These are phyloP conservation scores for Panicum hallii DNA, from an alignment of 202 grass and related monocot species.

Conservation along the genomic window DNA sequence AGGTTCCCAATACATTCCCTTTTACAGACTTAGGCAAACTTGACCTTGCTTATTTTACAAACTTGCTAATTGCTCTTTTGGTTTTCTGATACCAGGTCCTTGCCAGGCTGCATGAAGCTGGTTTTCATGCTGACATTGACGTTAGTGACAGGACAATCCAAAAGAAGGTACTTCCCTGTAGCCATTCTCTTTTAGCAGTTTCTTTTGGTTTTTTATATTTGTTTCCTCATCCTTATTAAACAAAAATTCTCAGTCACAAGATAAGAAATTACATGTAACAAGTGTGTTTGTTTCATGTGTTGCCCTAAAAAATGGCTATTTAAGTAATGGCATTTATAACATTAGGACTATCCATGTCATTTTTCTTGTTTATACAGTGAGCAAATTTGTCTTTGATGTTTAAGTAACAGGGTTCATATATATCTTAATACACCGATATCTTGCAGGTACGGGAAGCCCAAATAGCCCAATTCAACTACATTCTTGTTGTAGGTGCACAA, in stretches of 20 bases:
- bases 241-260: neutral
- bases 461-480: slow-evolving; percentile 93
- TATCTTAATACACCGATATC: slow-evolving; percentile 6
- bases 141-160: slow-evolving; percentile 91
- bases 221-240: neutral
- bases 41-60: neutral
- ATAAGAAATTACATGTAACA: neutral
- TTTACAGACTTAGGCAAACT: neutral
- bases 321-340: neutral
- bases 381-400: neutral
- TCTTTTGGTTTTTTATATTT: slow-evolving; percentile 5
- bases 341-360: neutral
- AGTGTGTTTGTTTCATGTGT: neutral
- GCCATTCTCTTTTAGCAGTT: neutral
- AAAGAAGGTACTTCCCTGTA: slow-evolving; percentile 76
- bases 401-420: neutral
- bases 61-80: slow-evolving; percentile 18
- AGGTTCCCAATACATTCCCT: neutral
- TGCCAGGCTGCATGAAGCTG: slow-evolving; percentile 71
- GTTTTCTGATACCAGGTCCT: slow-evolving; percentile 61
- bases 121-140: slow-evolving; percentile 87
- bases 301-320: neutral
- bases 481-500: slow-evolving; percentile 91
- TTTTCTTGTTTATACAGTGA: slow-evolving; percentile 4
- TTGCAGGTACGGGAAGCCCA: slow-evolving; percentile 93